phyloP scores from a whole-genome alignment of 345 rosid species.

The Populus simonii region DNA sequence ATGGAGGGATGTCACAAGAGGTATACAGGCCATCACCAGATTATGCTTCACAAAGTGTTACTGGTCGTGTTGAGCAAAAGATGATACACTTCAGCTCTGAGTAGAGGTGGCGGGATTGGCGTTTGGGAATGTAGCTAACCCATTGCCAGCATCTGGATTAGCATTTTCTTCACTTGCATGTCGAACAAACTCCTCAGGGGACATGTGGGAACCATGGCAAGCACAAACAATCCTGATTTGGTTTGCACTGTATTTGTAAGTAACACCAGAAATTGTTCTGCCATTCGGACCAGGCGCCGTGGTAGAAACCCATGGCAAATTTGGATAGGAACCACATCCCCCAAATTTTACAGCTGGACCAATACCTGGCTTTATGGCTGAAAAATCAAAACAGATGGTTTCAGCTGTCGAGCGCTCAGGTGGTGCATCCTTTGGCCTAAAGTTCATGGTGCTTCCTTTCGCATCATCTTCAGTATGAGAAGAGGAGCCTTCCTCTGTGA shows the following conservation, averaged over 20 bases:
- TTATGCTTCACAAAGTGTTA: constrained; percentile 8
- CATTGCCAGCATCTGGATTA: constrained; percentile 46
- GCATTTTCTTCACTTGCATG: constrained; percentile 76
- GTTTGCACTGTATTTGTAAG: constrained; percentile 65
- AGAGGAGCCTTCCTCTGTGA: constrained; percentile 69
- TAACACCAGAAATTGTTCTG: constrained; percentile 83
- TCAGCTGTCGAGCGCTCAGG: constrained; percentile 50
- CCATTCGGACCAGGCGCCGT: constrained; percentile 83
- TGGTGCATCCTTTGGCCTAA: constrained; percentile 36
- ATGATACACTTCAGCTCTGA: constrained; percentile 47
- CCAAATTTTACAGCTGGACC: constrained; percentile 81
- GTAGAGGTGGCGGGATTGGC: constrained; percentile 76
- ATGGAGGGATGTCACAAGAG: constrained; percentile 5
- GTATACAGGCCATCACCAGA: constrained; percentile 2
- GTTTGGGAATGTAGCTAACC: constrained; percentile 44
- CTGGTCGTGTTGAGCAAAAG: background rate
- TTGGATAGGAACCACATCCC: constrained; percentile 81
- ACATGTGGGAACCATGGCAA: constrained; percentile 89
- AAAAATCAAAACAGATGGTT: constrained; percentile 52
- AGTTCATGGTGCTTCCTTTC: constrained; percentile 38
- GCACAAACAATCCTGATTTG: constrained; percentile 90
- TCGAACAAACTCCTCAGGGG: constrained; percentile 85
- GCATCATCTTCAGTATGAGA: constrained; percentile 50
- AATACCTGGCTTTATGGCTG: constrained; percentile 86
- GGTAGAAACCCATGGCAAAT: constrained; percentile 96